Evolutionary conservation across 2,329 filamentous ascomycete genomes (phyloP).

Genomic region (Colletotrichum sp.): DNA sequence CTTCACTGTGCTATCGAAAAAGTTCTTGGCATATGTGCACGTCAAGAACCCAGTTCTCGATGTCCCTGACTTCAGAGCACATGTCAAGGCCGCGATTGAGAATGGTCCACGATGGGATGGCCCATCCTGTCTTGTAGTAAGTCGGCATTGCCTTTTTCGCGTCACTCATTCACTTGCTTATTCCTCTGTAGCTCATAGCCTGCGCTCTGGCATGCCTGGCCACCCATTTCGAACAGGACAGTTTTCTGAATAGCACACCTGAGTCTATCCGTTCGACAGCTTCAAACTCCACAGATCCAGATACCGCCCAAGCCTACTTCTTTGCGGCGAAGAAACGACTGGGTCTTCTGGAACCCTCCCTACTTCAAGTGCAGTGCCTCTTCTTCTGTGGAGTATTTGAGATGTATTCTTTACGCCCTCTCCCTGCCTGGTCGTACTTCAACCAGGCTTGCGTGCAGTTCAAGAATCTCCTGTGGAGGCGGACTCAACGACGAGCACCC

Average conservation of each 20-base stretch:
- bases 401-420: conserved; percentile 35
- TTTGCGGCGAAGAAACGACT: conserved; percentile 33
- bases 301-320: conserved; percentile 27
- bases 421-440: conserved; percentile 34
- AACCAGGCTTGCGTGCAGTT: conserved; percentile 32
- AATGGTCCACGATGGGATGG: conserved; percentile 32
- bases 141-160: background rate
- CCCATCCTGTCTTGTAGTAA: conserved; percentile 33
- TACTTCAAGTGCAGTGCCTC: conserved; percentile 33
- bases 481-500: background rate
- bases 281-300: background rate
- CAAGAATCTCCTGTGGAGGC: conserved; percentile 22
- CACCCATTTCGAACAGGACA: conserved; percentile 23
- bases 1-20: conserved; percentile 28
- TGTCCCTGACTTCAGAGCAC: conserved; percentile 18
- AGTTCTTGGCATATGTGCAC: conserved; percentile 34
- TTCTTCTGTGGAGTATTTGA: conserved; percentile 37
- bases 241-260: background rate
- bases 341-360: conserved; percentile 30
- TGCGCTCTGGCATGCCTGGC: conserved; percentile 34
- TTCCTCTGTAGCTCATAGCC: conserved; percentile 28
- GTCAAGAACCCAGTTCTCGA: conserved; percentile 38
- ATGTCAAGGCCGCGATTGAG: conserved; percentile 27
- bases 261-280: background rate
- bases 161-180: background rate